Percentiles rank a stretch among this genome's conserved stretches.
Conservation (phyloP, 2,329 filamentous ascomycete species). For the Davidsoniella virescens region DNA sequence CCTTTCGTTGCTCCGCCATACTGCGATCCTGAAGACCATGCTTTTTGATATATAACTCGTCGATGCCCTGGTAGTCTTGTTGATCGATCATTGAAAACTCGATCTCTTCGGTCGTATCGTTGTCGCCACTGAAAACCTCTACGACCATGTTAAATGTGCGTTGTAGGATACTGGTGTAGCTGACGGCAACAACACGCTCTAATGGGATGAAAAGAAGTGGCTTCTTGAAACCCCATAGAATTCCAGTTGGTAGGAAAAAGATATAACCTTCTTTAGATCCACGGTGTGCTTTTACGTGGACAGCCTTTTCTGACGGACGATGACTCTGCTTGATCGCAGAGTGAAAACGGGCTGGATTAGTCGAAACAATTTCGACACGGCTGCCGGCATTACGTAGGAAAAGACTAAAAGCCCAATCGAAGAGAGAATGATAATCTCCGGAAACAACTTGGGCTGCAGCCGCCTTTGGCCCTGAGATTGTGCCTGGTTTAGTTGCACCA, state of each 20-base stretch:
- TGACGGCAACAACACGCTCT: slow-evolving; percentile 43
- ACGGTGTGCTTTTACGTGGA: slow-evolving; percentile 49
- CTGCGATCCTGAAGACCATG: slow-evolving; percentile 49
- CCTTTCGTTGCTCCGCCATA: slow-evolving; percentile 51
- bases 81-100: slow-evolving; percentile 57
- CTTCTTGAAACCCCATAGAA: slow-evolving; percentile 57
- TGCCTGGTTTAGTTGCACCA: slow-evolving; percentile 42
- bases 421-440: slow-evolving; percentile 40
- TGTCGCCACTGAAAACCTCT: slow-evolving; percentile 34
- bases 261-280: slow-evolving; percentile 53
- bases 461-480: slow-evolving; percentile 34
- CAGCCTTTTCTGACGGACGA: slow-evolving; percentile 43
- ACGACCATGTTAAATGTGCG: slow-evolving; percentile 53
- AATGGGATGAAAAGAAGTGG: slow-evolving; percentile 48
- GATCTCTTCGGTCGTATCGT: slow-evolving; percentile 37
- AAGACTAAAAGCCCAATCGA: slow-evolving; percentile 43
- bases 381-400: slow-evolving; percentile 35
- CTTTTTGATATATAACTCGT: slow-evolving; percentile 42
- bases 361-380: slow-evolving; percentile 30
- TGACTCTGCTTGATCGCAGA: slow-evolving; percentile 40
- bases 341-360: slow-evolving; percentile 41
- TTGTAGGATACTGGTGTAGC: slow-evolving; percentile 50
- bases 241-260: slow-evolving; percentile 50
- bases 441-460: slow-evolving; percentile 35
- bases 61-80: slow-evolving; percentile 48